phyloP scores from a whole-genome alignment of 2,329 filamentous ascomycete genomes.

The Incumbomyces lentus region DNA sequence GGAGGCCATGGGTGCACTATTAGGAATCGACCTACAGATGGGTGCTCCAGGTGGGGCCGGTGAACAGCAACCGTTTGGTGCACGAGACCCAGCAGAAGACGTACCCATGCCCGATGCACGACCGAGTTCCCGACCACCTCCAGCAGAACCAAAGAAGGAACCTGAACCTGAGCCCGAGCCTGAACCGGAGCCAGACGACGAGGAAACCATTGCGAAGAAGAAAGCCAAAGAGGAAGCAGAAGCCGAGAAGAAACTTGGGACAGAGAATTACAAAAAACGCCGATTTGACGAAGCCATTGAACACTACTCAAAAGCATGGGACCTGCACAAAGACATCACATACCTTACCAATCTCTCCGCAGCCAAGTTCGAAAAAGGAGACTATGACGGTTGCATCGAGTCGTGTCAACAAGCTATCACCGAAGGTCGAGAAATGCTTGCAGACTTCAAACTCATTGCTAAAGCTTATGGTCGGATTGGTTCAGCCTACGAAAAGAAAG shows the following conservation, averaged over 20 bases:
- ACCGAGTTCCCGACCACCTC: slow-evolving; percentile 36
- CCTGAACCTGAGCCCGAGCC: slow-evolving; percentile 50
- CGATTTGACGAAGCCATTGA: slow-evolving; percentile 90
- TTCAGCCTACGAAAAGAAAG: slow-evolving; percentile 81
- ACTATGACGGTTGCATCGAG: slow-evolving; percentile 79
- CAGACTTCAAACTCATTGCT: slow-evolving; percentile 96
- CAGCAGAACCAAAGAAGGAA: slow-evolving; percentile 44
- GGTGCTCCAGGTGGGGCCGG: slow-evolving; percentile 39
- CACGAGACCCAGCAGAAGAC: slow-evolving; percentile 55
- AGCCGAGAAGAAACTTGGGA: slow-evolving; percentile 87
- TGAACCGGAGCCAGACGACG: slow-evolving; percentile 60
- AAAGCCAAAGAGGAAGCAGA: slow-evolving; percentile 89
- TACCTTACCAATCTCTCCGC: slow-evolving; percentile 96
- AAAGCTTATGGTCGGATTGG: slow-evolving; percentile 88
- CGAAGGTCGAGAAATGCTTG: slow-evolving; percentile 77
- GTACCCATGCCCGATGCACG: slow-evolving; percentile 66
- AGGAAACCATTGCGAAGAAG: slow-evolving; percentile 72
- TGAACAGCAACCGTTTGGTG: slow-evolving; percentile 19
- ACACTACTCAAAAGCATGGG: slow-evolving; percentile 94
- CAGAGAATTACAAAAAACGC: slow-evolving; percentile 95
- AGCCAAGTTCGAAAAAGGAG: slow-evolving; percentile 91
- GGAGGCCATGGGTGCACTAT: slow-evolving; percentile 82
- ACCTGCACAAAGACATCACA: slow-evolving; percentile 86
- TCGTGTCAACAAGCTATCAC: slow-evolving; percentile 79
- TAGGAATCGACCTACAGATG: slow-evolving; percentile 87